A percentile compares a stretch with the other conserved stretches of the same genome.
These are phyloP conservation scores for Termitomyces sp. DNA, from an alignment of 1,284 basidiomycete species.

Conservation along the genomic window DNA sequence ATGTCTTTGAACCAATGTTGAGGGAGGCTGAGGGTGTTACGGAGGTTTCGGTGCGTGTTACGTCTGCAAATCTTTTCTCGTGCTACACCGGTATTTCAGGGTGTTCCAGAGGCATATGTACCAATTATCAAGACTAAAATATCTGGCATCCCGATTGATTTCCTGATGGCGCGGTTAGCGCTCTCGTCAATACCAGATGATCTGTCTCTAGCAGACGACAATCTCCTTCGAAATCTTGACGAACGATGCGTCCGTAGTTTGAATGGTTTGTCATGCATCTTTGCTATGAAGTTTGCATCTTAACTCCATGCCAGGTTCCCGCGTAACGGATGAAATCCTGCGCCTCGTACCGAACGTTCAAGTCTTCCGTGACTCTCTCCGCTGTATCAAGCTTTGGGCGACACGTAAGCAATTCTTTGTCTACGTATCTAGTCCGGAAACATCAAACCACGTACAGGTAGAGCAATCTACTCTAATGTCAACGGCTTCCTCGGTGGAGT, in stretches of 20 bases:
- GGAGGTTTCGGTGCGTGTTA: conserved; percentile 78
- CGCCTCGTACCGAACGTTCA: conserved; percentile 92
- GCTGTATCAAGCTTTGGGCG: conserved; percentile 98
- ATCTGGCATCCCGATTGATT: conserved; percentile 89
- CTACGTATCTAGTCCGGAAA: conserved; percentile 10
- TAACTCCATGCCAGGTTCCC: conserved; percentile 59
- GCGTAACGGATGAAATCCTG: conserved; percentile 95
- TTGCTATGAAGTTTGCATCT: not conserved
- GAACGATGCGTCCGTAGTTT: conserved; percentile 94
- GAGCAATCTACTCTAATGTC: conserved; percentile 98
- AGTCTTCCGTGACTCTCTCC: conserved; percentile 90
- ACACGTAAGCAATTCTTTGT: conserved; percentile 60
- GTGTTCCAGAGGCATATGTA: conserved; percentile 94
- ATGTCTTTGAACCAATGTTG: conserved; percentile 87
- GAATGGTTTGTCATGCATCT: conserved; percentile 56
- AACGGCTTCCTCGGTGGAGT: conserved; percentile 98
- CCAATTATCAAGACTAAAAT: conserved; percentile 94
- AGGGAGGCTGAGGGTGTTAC: conserved; percentile 81
- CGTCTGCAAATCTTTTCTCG: conserved; percentile 2
- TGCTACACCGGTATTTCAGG: conserved; percentile 42
- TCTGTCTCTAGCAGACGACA: conserved; percentile 86
- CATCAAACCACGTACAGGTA: conserved; percentile 43
- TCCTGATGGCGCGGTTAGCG: conserved; percentile 86
- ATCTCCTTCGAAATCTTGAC: conserved; percentile 88
- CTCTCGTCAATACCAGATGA: conserved; percentile 87